Evolutionary conservation across 805 yeast species (phyloP), one percentile per base, ranked within the genome.

Genomic region (Metschnikowia picachoensis): DNA sequence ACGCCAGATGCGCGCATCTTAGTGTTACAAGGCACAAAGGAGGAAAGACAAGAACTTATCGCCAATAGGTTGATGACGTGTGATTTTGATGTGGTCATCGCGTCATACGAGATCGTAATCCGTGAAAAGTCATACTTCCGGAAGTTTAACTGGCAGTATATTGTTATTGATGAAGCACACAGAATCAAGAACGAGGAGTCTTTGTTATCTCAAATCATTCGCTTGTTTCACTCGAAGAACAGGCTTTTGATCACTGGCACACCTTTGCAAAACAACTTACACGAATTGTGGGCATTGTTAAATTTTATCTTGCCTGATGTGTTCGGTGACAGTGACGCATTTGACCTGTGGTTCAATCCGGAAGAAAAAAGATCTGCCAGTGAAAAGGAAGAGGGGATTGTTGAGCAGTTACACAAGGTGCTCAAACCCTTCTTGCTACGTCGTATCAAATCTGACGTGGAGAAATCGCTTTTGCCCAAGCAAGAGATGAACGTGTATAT

Each of bases 161-260:
- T 86, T 41, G 73, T 85, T 16, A 83, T 86, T 50, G 95, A 86
- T 64, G 95, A 86, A 65, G 94, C 92, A 3, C 95, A 86, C 61
- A 73, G 94, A 67, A 81, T 86, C 53, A 86, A 86, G 58, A 86
- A 86, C 60, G 94, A 86, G 58, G 86, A 83, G 58, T 77, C 85
- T 2, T 65, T 83, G 62, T 65, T 85, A 38, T 83, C 90, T 0
- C 92, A 85, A 58, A 86, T 85, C 43, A 80, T 85, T 39, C 71
- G 94, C 57, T 73, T 83, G 68, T 84, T 85, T 59, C 80, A 83
- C 51, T 82, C 89, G 1, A 78, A 75, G 40, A 83, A 84, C 60
- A 73, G 94, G 57, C 66, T 86, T 49, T 69, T 86, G 46, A 85
- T 86, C 44, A 86, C 94, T 0, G 94, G 94, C 64, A 86, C 94